These are phyloP conservation scores for Tulasnella sp. DNA, from an alignment of 768 basidiomycete species.

Conservation along the genomic window DNA sequence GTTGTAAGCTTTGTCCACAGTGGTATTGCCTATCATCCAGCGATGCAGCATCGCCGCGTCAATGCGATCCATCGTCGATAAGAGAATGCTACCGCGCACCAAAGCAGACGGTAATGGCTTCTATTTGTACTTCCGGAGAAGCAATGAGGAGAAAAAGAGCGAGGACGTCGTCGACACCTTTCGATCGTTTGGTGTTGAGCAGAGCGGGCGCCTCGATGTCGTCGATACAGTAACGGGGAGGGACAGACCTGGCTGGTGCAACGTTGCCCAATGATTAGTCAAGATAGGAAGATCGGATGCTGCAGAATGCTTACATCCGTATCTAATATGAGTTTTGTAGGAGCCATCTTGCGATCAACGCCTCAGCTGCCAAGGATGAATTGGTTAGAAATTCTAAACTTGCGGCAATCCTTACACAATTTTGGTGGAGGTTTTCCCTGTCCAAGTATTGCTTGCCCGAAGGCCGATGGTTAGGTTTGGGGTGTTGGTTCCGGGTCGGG, in stretches of 20 bases:
- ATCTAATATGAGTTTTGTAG: conserved; percentile 10
- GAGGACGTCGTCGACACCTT: conserved; percentile 32
- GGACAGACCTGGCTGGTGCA: conserved; percentile 18
- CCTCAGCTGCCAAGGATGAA: background rate
- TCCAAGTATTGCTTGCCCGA: background rate
- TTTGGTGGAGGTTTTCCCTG: background rate
- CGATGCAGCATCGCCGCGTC: background rate
- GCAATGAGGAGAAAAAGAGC: conserved; percentile 32
- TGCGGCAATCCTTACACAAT: background rate
- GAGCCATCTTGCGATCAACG: background rate
- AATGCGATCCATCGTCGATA: background rate
- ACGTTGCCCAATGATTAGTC: background rate
- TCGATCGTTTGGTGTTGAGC: background rate
- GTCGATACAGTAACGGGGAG: background rate
- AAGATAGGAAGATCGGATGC: background rate
- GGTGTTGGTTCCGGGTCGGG: background rate
- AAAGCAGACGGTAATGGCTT: conserved; percentile 31
- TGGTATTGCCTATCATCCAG: conserved; percentile 29
- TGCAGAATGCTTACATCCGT: background rate
- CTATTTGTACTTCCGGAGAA: conserved; percentile 31
- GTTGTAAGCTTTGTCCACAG: conserved; percentile 26
- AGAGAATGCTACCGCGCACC: conserved; percentile 1
- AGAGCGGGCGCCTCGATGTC: background rate
- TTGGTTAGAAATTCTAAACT: background rate
- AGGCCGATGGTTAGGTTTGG: background rate